Evolutionary conservation across 495 filamentous ascomycete genomes (phyloP).

Genomic region (Penicillium flavigenum): DNA sequence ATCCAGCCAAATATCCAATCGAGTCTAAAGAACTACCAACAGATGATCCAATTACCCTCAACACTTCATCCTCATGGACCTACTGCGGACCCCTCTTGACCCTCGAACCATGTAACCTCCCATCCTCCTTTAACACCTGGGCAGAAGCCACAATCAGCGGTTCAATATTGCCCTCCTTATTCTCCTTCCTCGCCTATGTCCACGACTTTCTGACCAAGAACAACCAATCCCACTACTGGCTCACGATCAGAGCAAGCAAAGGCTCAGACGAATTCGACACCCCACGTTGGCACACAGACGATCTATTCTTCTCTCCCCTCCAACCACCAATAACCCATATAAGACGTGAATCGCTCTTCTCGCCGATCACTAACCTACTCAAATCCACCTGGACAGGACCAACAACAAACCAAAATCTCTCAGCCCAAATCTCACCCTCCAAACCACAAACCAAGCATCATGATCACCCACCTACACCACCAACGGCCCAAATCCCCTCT

Average conservation of each 20-base stretch:
- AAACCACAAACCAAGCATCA: not conserved
- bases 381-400: not conserved
- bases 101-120: constrained; percentile 17
- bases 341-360: not conserved
- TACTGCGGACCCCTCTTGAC: constrained; percentile 28
- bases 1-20: constrained; percentile 3
- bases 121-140: constrained; percentile 30
- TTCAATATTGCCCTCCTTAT: constrained; percentile 15
- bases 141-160: constrained; percentile 22
- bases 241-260: constrained; percentile 25
- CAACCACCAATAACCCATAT: not conserved
- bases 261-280: constrained; percentile 20
- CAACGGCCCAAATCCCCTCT: constrained; percentile 15
- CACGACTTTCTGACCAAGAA: constrained; percentile 23
- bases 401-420: not conserved
- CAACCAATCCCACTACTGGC: constrained; percentile 25
- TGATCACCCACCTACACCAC: not conserved
- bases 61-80: constrained; percentile 26
- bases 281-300: constrained; percentile 31
- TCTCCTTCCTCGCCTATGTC: constrained; percentile 24
- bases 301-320: constrained; percentile 23
- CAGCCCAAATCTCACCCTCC: not conserved
- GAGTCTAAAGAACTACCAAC: constrained; percentile 3
- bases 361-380: not conserved
- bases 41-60: constrained; percentile 17